Conservation (phyloP, 108 stramenopile genomes). For the Cyclotella kingstonii region DNA sequence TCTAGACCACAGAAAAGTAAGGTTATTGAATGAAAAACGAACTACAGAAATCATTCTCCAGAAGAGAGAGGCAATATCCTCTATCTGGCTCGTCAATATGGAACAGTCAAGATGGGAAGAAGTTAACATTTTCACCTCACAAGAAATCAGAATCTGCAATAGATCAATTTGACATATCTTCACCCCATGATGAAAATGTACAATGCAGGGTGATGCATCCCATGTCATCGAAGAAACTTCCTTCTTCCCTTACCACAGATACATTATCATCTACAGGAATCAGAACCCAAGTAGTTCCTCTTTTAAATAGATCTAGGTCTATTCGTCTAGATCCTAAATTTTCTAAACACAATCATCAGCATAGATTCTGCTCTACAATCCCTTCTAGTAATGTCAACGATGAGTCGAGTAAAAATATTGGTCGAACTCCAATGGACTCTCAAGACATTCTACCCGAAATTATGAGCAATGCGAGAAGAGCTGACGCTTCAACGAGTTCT, state of each 20-base stretch:
- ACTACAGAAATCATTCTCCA: neutral
- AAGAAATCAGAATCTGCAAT: neutral
- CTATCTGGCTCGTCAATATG: neutral
- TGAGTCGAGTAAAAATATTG: too few species aligned
- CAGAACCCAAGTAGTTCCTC: too few species aligned
- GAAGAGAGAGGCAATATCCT: neutral
- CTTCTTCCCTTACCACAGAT: neutral
- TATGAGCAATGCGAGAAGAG: neutral
- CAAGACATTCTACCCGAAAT: neutral
- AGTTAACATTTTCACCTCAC: neutral
- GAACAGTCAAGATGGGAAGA: neutral
- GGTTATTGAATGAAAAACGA: too few species aligned
- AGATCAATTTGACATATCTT: neutral
- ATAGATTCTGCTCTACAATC: too few species aligned
- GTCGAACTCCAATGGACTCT: too few species aligned
- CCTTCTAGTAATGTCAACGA: too few species aligned
- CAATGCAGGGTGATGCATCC: neutral
- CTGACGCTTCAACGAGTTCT: neutral
- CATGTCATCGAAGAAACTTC: neutral
- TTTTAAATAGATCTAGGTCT: too few species aligned
- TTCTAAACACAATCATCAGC: too few species aligned
- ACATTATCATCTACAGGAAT: too few species aligned
- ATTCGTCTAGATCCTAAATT: slow-evolving; percentile 5
- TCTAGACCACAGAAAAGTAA: too few species aligned
- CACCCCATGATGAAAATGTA: neutral